Evolutionary conservation across 2,329 filamentous ascomycete genomes (phyloP).

Genomic region (Teratosphaeria gauchensis): DNA sequence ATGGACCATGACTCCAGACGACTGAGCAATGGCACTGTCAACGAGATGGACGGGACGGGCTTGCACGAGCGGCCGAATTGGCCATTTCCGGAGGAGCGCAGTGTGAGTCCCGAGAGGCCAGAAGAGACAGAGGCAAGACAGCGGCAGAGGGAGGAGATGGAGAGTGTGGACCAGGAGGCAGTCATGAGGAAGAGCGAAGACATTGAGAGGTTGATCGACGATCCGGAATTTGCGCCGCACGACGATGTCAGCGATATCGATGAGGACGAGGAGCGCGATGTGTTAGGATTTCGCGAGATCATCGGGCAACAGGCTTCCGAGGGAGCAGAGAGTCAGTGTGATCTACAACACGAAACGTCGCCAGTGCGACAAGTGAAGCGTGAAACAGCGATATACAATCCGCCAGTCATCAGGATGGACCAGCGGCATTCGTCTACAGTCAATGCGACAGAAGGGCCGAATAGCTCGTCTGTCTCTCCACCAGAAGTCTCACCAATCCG

Average conservation of each 20-base stretch:
- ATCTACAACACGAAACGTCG: background rate
- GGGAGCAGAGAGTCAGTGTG: background rate
- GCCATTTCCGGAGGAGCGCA: constrained; percentile 12
- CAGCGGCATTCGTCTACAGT: background rate
- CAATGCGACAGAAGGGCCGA: background rate
- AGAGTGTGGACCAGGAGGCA: constrained; percentile 9
- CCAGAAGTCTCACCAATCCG: constrained; percentile 1
- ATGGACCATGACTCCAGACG: constrained; percentile 18
- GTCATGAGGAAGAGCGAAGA: constrained; percentile 15
- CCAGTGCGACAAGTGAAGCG: background rate
- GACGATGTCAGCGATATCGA: constrained; percentile 4
- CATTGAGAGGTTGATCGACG: constrained; percentile 3
- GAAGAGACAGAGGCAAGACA: background rate
- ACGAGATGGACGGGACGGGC: constrained; percentile 22
- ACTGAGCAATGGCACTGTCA: constrained; percentile 14
- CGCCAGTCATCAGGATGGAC: background rate
- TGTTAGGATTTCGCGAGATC: constrained; percentile 15
- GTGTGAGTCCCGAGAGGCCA: constrained; percentile 6
- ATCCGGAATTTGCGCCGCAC: background rate
- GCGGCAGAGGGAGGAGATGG: background rate
- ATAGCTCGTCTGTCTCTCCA: background rate
- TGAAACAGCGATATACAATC: background rate
- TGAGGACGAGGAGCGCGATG: constrained; percentile 8
- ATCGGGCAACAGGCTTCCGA: background rate
- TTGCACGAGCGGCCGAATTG: constrained; percentile 20